A percentile compares a stretch with the other conserved stretches of the same genome.
Evolutionary conservation across 768 basidiomycete species (phyloP).

Genomic region (Leccinum subtestaceum): DNA sequence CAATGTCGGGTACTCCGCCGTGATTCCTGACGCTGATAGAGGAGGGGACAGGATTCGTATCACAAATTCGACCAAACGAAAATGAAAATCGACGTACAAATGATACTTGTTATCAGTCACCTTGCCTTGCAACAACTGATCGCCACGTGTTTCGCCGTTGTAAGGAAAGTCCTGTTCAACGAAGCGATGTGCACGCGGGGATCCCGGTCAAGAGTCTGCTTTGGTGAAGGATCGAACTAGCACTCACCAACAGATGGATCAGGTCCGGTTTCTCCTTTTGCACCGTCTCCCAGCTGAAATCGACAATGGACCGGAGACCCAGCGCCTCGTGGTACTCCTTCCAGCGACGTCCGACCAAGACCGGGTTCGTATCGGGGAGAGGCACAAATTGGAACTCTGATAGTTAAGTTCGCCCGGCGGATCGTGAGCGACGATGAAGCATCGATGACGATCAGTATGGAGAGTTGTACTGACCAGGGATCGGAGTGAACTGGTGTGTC

Average conservation of each 20-base stretch:
- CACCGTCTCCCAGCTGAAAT: conserved; percentile 49
- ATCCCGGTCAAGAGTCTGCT: not conserved
- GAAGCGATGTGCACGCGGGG: not conserved
- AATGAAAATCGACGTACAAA: conserved; percentile 37
- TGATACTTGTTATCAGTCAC: conserved; percentile 49
- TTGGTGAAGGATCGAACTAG: not conserved
- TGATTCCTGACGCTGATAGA: conserved; percentile 49
- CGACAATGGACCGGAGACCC: conserved; percentile 44
- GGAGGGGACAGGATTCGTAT: not conserved
- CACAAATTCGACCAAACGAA: not conserved
- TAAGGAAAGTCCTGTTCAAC: conserved; percentile 45
- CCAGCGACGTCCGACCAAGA: conserved; percentile 50
- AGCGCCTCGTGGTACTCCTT: conserved; percentile 52
- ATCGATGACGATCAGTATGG: not conserved
- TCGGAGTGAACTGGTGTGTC: conserved; percentile 11
- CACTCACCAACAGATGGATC: conserved; percentile 40
- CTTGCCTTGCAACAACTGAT: conserved; percentile 43
- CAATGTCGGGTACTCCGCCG: conserved; percentile 49
- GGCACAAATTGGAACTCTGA: conserved; percentile 48
- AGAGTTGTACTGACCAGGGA: conserved; percentile 7
- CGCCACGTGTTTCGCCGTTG: conserved; percentile 49
- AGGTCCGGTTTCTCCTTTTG: conserved; percentile 50
- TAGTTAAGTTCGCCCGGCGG: not conserved
- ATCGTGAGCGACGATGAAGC: not conserved
- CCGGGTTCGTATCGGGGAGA: conserved; percentile 48